Conservation (phyloP, 345 rosid species). For the Dipteronia sinensis region DNA sequence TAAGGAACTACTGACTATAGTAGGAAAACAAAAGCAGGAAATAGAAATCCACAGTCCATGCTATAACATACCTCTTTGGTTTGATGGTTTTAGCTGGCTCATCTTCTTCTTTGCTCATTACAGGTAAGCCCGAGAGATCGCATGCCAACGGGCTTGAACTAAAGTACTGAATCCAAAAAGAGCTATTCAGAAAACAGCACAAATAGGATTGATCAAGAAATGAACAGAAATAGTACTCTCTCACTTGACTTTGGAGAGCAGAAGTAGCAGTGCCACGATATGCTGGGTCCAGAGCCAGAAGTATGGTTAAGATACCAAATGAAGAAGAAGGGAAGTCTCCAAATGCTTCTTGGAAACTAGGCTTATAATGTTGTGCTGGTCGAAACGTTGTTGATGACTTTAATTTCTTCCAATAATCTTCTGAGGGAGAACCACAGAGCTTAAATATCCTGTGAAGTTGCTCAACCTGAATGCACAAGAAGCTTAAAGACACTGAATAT, state of each 20-base stretch:
- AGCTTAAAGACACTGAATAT: not conserved
- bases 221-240: conserved; percentile 32
- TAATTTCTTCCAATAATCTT: conserved; percentile 80
- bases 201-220: not conserved
- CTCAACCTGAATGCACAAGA: conserved; percentile 59
- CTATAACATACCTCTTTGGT: conserved; percentile 37
- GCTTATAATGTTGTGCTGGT: conserved; percentile 64
- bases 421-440: conserved; percentile 82
- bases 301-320: conserved; percentile 49
- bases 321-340: conserved; percentile 62
- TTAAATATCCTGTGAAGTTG: conserved; percentile 90
- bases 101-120: conserved; percentile 37
- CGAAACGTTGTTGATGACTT: conserved; percentile 69
- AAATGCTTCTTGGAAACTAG: conserved; percentile 65
- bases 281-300: conserved; percentile 70
- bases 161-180: conserved; percentile 48
- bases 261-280: conserved; percentile 73
- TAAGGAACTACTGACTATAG: not conserved
- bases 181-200: not conserved
- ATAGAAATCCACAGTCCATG: not conserved
- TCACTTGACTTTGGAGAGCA: conserved; percentile 66
- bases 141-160: conserved; percentile 59
- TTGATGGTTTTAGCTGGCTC: conserved; percentile 29
- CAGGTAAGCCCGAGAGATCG: conserved; percentile 50
- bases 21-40: not conserved